These are phyloP conservation scores for Fusarium torulosum DNA, from an alignment of 2,329 filamentous ascomycete species.

Conservation along the genomic window DNA sequence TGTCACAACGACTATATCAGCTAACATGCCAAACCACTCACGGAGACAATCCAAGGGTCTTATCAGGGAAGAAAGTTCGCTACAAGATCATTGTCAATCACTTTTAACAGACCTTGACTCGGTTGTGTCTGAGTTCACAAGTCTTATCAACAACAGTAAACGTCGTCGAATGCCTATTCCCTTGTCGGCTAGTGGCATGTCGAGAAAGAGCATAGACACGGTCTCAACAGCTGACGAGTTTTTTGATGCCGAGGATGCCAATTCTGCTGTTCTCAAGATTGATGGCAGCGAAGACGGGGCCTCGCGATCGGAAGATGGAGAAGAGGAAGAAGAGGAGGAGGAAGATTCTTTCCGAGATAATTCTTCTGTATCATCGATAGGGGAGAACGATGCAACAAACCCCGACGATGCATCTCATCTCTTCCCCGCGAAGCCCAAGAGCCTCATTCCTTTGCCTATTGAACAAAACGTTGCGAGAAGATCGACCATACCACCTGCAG, in stretches of 20 bases:
- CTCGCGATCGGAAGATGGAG: slow-evolving; percentile 65
- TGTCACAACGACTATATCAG: slow-evolving; percentile 48
- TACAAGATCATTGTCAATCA: slow-evolving; percentile 86
- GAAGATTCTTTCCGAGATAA: slow-evolving; percentile 67
- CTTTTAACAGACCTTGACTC: slow-evolving; percentile 87
- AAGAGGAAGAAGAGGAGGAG: slow-evolving; percentile 61
- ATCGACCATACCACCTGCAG: slow-evolving; percentile 77
- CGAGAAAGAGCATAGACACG: slow-evolving; percentile 81
- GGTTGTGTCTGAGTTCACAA: slow-evolving; percentile 85
- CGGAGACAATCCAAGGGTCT: slow-evolving; percentile 55
- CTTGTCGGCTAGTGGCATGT: slow-evolving; percentile 59
- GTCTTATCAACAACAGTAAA: slow-evolving; percentile 82
- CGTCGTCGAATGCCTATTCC: slow-evolving; percentile 74
- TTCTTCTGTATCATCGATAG: slow-evolving; percentile 70
- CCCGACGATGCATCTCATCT: slow-evolving; percentile 72
- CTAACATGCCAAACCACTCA: slow-evolving; percentile 51
- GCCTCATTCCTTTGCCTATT: slow-evolving; percentile 81
- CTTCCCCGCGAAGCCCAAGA: slow-evolving; percentile 82
- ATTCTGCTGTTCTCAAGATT: slow-evolving; percentile 80
- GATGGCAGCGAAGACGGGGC: slow-evolving; percentile 76
- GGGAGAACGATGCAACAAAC: slow-evolving; percentile 68
- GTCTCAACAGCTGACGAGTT: slow-evolving; percentile 85
- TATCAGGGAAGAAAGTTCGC: slow-evolving; percentile 69
- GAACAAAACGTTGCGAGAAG: slow-evolving; percentile 74
- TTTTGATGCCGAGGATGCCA: slow-evolving; percentile 83